A percentile compares a stretch with the other conserved stretches of the same genome.
Evolutionary conservation across 352 stramenopile species (phyloP).

Genomic region (Albugo laibachii): DNA sequence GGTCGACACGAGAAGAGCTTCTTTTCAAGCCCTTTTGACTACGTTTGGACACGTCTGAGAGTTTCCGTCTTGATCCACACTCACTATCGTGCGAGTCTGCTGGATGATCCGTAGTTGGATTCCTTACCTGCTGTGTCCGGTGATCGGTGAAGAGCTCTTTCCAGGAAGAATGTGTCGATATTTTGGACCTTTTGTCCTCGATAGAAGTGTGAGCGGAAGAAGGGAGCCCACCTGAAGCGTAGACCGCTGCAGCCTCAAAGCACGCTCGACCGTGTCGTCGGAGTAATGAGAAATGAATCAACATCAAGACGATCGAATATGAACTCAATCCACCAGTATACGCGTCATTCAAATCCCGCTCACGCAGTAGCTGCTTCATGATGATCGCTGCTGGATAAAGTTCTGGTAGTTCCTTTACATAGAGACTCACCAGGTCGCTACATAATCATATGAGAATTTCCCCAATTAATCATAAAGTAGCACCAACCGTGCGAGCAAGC

Average conservation of each 20-base stretch:
- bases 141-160: too few relatives aligned
- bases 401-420: constrained; percentile 65
- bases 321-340: constrained; percentile 82
- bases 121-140: too few relatives aligned
- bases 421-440: constrained; percentile 60
- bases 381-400: constrained; percentile 79
- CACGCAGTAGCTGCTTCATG: constrained; percentile 80
- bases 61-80: too few relatives aligned
- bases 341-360: constrained; percentile 79
- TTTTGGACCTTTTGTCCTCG: not conserved
- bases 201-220: constrained; percentile 10
- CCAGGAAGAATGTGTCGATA: too few relatives aligned
- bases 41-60: too few relatives aligned
- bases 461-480: not conserved
- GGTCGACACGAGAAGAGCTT: too few relatives aligned
- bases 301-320: constrained; percentile 86
- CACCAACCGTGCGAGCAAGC: constrained; percentile 33
- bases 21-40: not conserved
- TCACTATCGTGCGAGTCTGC: constrained; percentile 1
- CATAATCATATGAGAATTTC: not conserved
- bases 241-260: constrained; percentile 20
- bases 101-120: constrained; percentile 10
- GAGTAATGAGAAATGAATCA: constrained; percentile 71
- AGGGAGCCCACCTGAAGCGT: constrained; percentile 33
- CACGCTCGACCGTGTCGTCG: constrained; percentile 11